Evolutionary conservation across 768 basidiomycete genomes (phyloP).

Genomic region (Mycena haematopus): DNA sequence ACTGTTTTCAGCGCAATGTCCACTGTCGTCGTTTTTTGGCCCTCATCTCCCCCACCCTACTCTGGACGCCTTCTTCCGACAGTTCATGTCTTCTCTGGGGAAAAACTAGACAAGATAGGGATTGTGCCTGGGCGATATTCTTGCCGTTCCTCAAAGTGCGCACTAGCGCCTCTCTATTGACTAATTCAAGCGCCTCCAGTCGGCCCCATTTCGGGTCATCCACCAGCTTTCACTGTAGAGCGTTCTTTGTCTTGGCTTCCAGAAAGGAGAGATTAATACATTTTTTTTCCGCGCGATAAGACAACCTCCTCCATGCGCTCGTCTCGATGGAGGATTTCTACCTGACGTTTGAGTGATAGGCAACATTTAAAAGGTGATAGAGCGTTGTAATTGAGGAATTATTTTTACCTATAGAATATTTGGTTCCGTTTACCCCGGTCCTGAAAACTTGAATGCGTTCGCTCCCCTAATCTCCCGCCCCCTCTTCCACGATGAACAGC

Average conservation of each 20-base stretch:
- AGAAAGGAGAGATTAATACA: slow-evolving; percentile 9
- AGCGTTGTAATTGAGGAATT: not conserved
- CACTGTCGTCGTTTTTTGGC: no score
- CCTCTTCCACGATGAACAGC: slow-evolving; percentile 18
- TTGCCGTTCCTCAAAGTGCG: not conserved
- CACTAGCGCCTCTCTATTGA: not conserved
- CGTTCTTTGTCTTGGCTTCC: not conserved
- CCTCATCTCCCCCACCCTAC: no score
- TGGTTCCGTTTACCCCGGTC: slow-evolving; percentile 6
- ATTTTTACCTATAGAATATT: not conserved
- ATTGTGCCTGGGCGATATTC: not conserved
- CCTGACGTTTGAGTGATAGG: slow-evolving; percentile 17
- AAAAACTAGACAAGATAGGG: not conserved
- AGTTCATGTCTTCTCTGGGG: not conserved
- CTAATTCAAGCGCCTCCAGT: not conserved
- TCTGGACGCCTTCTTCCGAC: no score
- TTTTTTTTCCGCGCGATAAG: not conserved
- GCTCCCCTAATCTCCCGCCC: slow-evolving; percentile 1
- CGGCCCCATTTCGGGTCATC: not conserved
- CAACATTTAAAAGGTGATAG: slow-evolving; percentile 7
- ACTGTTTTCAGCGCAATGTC: no score
- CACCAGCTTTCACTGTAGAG: not conserved
- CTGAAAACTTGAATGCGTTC: not conserved
- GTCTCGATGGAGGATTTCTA: not conserved
- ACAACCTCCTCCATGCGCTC: not conserved